Base-by-base conservation (phyloP, 257 asterid genomes). In the Cordia subcordata region DNA sequence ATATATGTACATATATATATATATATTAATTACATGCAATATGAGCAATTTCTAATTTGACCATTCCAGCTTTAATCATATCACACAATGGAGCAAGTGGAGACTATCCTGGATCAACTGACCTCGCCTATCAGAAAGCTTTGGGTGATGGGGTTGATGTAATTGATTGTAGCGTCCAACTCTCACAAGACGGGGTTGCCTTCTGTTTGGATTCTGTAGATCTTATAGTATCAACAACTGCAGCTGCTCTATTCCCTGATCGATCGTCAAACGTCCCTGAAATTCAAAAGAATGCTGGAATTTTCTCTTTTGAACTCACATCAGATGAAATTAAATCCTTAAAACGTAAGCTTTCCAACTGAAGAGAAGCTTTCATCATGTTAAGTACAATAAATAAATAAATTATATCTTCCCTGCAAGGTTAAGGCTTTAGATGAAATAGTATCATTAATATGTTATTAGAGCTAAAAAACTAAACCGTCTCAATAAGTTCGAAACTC, bases 41-140 rank as follows among this genome's bases (percentile, higher is more conserved):
- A 53, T 53, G 16, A 20, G 16, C 14, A 53, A 4, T 53, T 10
- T 50, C 27, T 20, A 19, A 2, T 20, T n/a, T n/a, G n/a, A n/a
- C n/a, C 13, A 15, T 20, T 10, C 42, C 27, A 87, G 96, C 72
- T 68, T 73, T 73, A 55, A 62, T 89, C 73, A 83, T 88, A 80
- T 76, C 99, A 38, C 89, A 89, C 64, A 84, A 89, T 22, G 99
- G 99, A 68, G 97, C 95, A 11, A 89, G 95, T 58, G 97, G 95
- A 57, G 97, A 88, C 67, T 85, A 53, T 74, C 91, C 95, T 0
- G 96, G 96, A 18, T 70, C 89, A 10, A 76, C 82, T 42, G 96
- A 93, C 81, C 82, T 86, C n/a, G 99, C 99, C 23, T 93, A 81
- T 62, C 85, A 86, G 61, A 93, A 89, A 70, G 99, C 99, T 20